Base-by-base conservation (phyloP, 257 asterid species). In the Lycium ferocissimum region DNA sequence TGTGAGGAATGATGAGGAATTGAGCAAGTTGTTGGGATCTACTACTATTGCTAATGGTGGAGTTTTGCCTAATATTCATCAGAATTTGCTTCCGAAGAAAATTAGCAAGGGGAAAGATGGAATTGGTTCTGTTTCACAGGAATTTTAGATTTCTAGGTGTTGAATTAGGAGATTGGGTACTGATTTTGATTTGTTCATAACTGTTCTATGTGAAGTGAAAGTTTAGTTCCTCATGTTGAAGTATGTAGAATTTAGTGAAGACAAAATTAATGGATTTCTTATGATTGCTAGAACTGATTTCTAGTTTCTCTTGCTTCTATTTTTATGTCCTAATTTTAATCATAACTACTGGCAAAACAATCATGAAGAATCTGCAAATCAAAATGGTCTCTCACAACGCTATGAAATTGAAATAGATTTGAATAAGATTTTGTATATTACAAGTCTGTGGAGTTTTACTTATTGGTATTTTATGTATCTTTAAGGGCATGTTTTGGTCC, bases 91-190 rank as follows among this genome's bases (percentile, higher is more conserved):
- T 87, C 93, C 91, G 0, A 90, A 90, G 89, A 91, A 91, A 1
- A 26, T 26, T 26, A 26, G 33, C 33, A 26, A 26, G 33, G 33
- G 33, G 33, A 26, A 26, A 26, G 33, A 93, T 26, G 33, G 33
- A 87, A 88, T 89, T n/a, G 91, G 89, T 0, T 92, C 95, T 45
- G 90, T 88, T 6, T 93, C 93, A 3, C 97, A 93, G 65, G 97
- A 91, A 47, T 92, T 93, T 67, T 93, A 91, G 91, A 84, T 65
- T 1, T 56, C 5, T 40, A 45, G 58, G 18, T 72, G 79, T 43
- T 71, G 79, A 4, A 43, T 5, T 71, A 43, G 57, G 57, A 2
- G 37, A 26, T 9, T 43, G 38, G 58, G 38, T 73, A 9, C 40
- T 47, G 80, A 47, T 26, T 73, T 73, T 45, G 56, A 20, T 37